These are phyloP conservation scores for Aspergillus sclerotiicarbonarius DNA, from an alignment of 495 filamentous ascomycete genomes.

Conservation along the genomic window DNA sequence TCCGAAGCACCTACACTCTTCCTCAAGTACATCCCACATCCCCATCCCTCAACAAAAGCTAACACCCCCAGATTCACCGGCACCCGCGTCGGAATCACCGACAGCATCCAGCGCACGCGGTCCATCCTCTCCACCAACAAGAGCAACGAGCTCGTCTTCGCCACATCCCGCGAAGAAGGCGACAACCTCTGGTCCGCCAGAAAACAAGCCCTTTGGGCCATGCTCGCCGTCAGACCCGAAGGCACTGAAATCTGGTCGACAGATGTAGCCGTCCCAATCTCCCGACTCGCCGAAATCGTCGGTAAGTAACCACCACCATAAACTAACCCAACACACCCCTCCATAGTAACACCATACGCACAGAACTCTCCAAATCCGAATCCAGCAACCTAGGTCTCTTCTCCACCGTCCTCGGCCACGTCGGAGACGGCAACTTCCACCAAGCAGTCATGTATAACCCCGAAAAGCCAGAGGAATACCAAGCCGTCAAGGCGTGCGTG, in stretches of 20 bases:
- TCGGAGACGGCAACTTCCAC: conserved; percentile 90
- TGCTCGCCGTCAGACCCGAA: conserved; percentile 42
- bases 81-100: conserved; percentile 65
- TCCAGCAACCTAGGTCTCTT: conserved; percentile 78
- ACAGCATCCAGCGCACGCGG: conserved; percentile 70
- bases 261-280: conserved; percentile 85
- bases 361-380: conserved; percentile 77
- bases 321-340: conserved; percentile 31
- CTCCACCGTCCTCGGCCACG: conserved; percentile 74
- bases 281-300: conserved; percentile 76
- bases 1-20: conserved; percentile 77
- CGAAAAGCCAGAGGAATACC: conserved; percentile 58
- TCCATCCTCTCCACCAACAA: conserved; percentile 57
- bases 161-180: conserved; percentile 59
- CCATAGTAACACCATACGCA: not conserved
- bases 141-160: conserved; percentile 73
- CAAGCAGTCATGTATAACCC: conserved; percentile 71
- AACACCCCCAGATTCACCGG: conserved; percentile 62
- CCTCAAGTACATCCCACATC: conserved; percentile 61
- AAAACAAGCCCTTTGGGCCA: conserved; percentile 75
- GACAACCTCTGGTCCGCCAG: conserved; percentile 78
- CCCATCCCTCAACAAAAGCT: no score
- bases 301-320: conserved; percentile 27
- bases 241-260: conserved; percentile 65
- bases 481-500: conserved; percentile 66